Percentiles rank a stretch among this genome's conserved stretches.
phyloP scores from a whole-genome alignment of 805 yeast genomes.

The Groenewaldozyma tartarivorans region DNA sequence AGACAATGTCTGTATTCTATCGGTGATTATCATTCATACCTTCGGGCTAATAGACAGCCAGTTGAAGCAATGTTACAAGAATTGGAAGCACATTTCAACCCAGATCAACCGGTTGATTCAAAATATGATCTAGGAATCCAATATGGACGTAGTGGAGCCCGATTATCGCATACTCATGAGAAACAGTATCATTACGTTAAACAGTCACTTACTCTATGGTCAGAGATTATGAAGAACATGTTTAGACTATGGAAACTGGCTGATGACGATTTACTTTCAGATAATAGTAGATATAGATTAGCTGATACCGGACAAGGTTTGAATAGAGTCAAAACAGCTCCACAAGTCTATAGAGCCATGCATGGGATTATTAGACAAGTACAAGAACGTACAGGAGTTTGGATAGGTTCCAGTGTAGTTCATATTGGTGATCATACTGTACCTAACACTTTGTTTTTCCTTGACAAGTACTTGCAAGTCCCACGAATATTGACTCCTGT shows the following conservation, averaged over 20 bases:
- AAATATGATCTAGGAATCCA: conserved; percentile 49
- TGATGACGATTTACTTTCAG: conserved; percentile 58
- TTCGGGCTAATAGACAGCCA: conserved; percentile 60
- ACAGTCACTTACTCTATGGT: conserved; percentile 69
- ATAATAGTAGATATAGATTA: conserved; percentile 40
- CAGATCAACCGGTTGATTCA: conserved; percentile 25
- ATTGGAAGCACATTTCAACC: conserved; percentile 38
- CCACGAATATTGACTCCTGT: conserved; percentile 71
- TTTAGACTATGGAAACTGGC: conserved; percentile 69
- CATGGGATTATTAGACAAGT: conserved; percentile 57
- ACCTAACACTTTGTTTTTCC: conserved; percentile 70
- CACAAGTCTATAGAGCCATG: conserved; percentile 60
- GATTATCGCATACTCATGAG: conserved; percentile 63
- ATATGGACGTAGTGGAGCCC: conserved; percentile 58
- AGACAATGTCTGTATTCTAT: conserved; percentile 65
- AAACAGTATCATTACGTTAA: conserved; percentile 67
- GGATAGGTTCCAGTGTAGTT: conserved; percentile 77
- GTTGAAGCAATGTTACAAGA: conserved; percentile 52
- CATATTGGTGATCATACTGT: conserved; percentile 80
- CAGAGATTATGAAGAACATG: conserved; percentile 69
- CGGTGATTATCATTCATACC: conserved; percentile 69
- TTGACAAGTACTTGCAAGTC: conserved; percentile 73
- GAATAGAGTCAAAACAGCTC: conserved; percentile 67
- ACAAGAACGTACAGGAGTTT: conserved; percentile 48
- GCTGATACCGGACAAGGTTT: conserved; percentile 76